A percentile compares a stretch with the other conserved stretches of the same genome.
Conservation (phyloP, 2,329 filamentous ascomycete genomes). For the Curvularia eragrostidis region DNA sequence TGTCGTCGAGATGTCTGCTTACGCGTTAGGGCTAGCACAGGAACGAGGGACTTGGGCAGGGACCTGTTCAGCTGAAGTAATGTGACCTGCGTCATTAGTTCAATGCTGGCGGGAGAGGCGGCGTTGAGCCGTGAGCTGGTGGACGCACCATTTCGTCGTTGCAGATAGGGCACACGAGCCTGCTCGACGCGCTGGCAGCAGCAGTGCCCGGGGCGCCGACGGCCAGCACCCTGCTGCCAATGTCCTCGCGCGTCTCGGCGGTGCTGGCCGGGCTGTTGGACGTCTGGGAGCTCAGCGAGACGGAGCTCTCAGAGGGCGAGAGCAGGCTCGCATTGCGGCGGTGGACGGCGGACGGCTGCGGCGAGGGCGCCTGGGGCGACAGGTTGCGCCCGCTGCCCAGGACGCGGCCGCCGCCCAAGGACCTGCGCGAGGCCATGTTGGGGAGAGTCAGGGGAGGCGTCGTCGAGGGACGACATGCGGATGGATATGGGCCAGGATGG, state of each 20-base stretch:
- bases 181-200: constrained; percentile 64
- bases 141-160: constrained; percentile 88
- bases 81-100: constrained; percentile 70
- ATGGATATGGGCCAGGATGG: constrained; percentile 21
- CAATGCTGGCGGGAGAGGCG: constrained; percentile 13
- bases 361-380: constrained; percentile 65
- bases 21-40: constrained; percentile 21
- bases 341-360: constrained; percentile 31
- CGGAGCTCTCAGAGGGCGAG: constrained; percentile 73
- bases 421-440: constrained; percentile 60
- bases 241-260: constrained; percentile 72
- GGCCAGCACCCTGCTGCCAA: constrained; percentile 80
- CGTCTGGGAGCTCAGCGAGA: constrained; percentile 77
- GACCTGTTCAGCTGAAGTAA: constrained; percentile 81
- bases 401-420: constrained; percentile 87
- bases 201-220: constrained; percentile 64
- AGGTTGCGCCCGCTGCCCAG: constrained; percentile 86
- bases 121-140: constrained; percentile 28
- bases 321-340: constrained; percentile 58
- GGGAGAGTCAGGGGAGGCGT: constrained; percentile 26
- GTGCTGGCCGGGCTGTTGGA: constrained; percentile 75
- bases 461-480: constrained; percentile 15
- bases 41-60: constrained; percentile 8
- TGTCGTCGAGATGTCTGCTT: constrained; percentile 81
- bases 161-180: constrained; percentile 95